Conservation (phyloP, 2,329 filamentous ascomycete genomes). For the Ceratocystis variospora region DNA sequence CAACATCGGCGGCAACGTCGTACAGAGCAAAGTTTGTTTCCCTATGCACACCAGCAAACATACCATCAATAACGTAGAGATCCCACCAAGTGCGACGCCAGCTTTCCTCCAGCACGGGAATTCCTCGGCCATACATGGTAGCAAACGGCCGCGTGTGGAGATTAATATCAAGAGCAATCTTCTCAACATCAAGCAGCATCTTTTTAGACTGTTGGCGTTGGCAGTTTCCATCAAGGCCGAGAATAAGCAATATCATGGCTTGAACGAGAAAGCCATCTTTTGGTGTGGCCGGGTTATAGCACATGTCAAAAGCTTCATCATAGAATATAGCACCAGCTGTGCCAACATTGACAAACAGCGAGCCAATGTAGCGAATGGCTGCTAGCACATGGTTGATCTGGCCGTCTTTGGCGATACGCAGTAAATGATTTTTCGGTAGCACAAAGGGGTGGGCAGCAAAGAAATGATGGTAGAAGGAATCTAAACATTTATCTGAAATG, state of each 20-base stretch:
- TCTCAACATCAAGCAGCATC: slow-evolving; percentile 53
- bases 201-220: slow-evolving; percentile 55
- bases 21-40: slow-evolving; percentile 57
- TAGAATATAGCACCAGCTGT: slow-evolving; percentile 36
- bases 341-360: slow-evolving; percentile 39
- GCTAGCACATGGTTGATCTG: slow-evolving; percentile 37
- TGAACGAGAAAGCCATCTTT: slow-evolving; percentile 57
- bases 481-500: slow-evolving; percentile 39
- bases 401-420: slow-evolving; percentile 36
- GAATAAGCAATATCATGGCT: slow-evolving; percentile 60
- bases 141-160: slow-evolving; percentile 60
- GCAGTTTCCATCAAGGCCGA: slow-evolving; percentile 64
- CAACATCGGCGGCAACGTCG: slow-evolving; percentile 52
- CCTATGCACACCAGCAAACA: slow-evolving; percentile 68
- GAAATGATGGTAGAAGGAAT: slow-evolving; percentile 46
- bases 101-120: slow-evolving; percentile 62
- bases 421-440: slow-evolving; percentile 38
- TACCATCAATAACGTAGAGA: slow-evolving; percentile 63
- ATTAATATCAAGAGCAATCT: slow-evolving; percentile 60
- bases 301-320: slow-evolving; percentile 43
- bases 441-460: slow-evolving; percentile 45
- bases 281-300: slow-evolving; percentile 34
- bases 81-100: slow-evolving; percentile 89
- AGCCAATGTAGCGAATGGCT: slow-evolving; percentile 43
- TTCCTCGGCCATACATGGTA: slow-evolving; percentile 45